These are phyloP conservation scores for Euphorbia lathyris DNA, from an alignment of 345 rosid species.

Conservation along the genomic window DNA sequence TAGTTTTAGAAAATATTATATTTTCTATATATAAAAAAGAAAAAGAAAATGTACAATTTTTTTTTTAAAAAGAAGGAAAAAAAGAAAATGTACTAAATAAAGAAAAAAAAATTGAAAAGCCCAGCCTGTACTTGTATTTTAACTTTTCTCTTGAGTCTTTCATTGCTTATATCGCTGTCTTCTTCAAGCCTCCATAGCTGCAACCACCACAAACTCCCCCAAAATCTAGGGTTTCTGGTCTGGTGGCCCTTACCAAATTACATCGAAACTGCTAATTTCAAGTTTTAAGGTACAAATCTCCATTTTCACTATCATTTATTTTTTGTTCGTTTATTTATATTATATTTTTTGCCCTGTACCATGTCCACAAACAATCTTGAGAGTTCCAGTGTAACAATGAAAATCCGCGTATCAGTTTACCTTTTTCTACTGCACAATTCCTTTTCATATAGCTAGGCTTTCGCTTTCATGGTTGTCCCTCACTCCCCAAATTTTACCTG, in stretches of 20 bases:
- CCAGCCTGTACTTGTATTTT: not conserved
- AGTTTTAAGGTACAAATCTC: constrained; percentile 1
- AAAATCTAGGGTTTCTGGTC: constrained; percentile 15
- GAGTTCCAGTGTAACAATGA: not conserved
- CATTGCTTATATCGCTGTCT: not conserved
- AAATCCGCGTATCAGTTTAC: not conserved
- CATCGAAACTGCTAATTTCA: not conserved
- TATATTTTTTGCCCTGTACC: not conserved
- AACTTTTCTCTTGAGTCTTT: constrained; percentile 6
- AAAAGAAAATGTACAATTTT: not conserved
- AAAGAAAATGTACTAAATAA: not conserved
- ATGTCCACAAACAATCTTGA: not conserved
- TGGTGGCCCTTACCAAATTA: not conserved
- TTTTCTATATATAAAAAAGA: too few species aligned
- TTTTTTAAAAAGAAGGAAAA: too few species aligned
- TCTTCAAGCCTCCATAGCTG: constrained; percentile 10
- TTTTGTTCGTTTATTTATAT: not conserved
- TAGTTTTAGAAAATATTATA: too few species aligned
- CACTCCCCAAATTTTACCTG: not conserved
- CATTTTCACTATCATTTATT: not conserved
- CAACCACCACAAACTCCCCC: not conserved
- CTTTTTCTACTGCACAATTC: not conserved
- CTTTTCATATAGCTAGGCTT: not conserved
- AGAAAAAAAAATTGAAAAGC: not conserved
- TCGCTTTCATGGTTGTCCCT: not conserved